Evolutionary conservation across 169 alveolate species (phyloP).

Genomic region (Condylostoma magnum): DNA sequence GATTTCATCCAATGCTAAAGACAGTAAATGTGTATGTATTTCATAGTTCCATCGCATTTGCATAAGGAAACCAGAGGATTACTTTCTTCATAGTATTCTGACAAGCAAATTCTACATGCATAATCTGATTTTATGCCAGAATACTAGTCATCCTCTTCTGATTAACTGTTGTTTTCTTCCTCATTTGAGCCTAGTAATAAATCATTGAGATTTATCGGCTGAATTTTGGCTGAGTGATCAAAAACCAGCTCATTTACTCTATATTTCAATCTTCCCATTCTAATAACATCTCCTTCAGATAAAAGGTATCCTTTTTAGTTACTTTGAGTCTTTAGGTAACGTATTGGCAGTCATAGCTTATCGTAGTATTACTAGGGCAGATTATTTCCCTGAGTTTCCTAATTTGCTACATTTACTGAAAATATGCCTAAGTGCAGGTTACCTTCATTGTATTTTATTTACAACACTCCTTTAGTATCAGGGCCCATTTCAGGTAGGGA

Average conservation of each 20-base stretch:
- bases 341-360: constrained; percentile 52
- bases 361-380: constrained; percentile 16
- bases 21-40: constrained; percentile 74
- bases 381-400: not conserved
- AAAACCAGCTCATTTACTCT: constrained; percentile 28
- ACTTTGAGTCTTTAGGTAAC: too few relatives aligned
- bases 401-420: not conserved
- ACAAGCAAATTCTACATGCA: constrained; percentile 69
- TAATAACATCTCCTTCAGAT: constrained; percentile 21
- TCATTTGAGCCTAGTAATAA: too few relatives aligned
- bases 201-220: too few relatives aligned
- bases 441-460: not conserved
- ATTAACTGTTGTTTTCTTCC: too few relatives aligned
- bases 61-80: constrained; percentile 81
- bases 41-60: constrained; percentile 70
- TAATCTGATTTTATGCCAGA: too few relatives aligned
- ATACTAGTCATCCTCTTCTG: too few relatives aligned
- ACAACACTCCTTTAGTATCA: not conserved
- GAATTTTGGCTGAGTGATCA: too few relatives aligned
- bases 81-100: constrained; percentile 40
- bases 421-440: not conserved
- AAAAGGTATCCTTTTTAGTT: constrained; percentile 26
- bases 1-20: constrained; percentile 91
- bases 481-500: not conserved
- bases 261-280: constrained; percentile 23